Evolutionary conservation across 148 eudicot genomes (phyloP), one percentile per base, ranked within the genome.

Genomic region (Dianthus caryophyllus): DNA sequence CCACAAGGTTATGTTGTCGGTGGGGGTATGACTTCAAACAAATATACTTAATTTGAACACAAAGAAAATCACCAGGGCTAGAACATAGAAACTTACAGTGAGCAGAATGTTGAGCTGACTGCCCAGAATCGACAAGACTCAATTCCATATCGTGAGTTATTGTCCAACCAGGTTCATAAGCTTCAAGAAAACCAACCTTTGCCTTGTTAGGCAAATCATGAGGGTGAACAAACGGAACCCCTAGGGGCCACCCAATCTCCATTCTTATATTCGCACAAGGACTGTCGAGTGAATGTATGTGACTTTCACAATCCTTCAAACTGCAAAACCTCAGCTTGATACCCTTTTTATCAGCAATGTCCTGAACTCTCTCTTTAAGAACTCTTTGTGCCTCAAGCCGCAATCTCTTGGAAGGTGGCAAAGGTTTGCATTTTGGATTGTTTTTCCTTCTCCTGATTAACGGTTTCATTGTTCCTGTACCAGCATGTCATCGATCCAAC

Each of bases 141-240:
- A 85, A 76, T 64, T 94, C 99, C 88, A 88, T 79, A 77, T 86
- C 97, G 67, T 94, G 91, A 4, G 92, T 84, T 66, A 91, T 86
- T 39, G 88, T 84, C 99, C 99, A 94, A 81, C 99, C 96, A 71
- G 97, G 99, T 81, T 94, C 99, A 80, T 88, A 94, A 30, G 97
- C 86, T 79, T 94, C 99, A 61, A 94, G 90, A 78, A 94, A 94
- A 60, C 97, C 91, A 63, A 90, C 83, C 78, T 94, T 94, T 58
- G 99, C 99, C 77, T 94, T 94, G 84, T 94, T 94, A 41, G 99
- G 97, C 30, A 94, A 83, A 87, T 94, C 99, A 76, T 94, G 99
- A 43, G 99, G 99, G 84, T 94, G 99, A 81, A 94, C 99, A 83
- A 94, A 94, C 18, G 99, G 99, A 30, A 94, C 98, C 51, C 96